Conservation (phyloP, 2,329 filamentous ascomycete genomes). For the Diaporthe batatas region DNA sequence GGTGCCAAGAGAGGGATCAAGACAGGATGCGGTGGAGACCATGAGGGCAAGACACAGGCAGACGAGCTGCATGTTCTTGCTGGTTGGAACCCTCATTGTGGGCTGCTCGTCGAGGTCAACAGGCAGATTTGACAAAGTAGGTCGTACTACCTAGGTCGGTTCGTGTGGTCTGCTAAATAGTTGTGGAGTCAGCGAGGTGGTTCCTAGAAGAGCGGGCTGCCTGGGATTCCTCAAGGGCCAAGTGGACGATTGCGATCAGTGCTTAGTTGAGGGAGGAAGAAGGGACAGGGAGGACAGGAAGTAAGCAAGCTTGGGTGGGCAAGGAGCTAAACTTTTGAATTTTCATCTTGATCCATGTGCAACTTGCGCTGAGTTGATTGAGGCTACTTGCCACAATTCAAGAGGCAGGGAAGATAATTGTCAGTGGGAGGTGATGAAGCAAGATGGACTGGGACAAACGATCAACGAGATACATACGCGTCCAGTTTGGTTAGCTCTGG, state of each 20-base stretch:
- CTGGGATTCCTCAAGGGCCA: not conserved
- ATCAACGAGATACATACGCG: not conserved
- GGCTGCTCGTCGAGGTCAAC: not conserved
- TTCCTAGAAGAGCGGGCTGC: not conserved
- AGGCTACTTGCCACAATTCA: not conserved
- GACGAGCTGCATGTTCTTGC: slow-evolving; percentile 26
- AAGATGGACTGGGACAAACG: no score
- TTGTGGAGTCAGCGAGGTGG: no score
- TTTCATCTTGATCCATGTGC: not conserved
- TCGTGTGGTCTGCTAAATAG: not conserved
- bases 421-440: no score
- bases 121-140: no score
- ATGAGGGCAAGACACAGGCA: slow-evolving; percentile 39
- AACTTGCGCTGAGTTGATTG: no score
- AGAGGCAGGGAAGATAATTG: not conserved
- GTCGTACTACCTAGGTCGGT: no score
- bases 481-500: not conserved
- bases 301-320: not conserved
- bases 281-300: no score
- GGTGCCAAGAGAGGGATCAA: slow-evolving; percentile 26
- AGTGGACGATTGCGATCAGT: not conserved
- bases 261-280: not conserved
- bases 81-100: slow-evolving; percentile 33
- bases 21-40: slow-evolving; percentile 18
- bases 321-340: not conserved